Conservation (phyloP, 1,139 yeast genomes). For the Geotrichum phurueaensis region DNA sequence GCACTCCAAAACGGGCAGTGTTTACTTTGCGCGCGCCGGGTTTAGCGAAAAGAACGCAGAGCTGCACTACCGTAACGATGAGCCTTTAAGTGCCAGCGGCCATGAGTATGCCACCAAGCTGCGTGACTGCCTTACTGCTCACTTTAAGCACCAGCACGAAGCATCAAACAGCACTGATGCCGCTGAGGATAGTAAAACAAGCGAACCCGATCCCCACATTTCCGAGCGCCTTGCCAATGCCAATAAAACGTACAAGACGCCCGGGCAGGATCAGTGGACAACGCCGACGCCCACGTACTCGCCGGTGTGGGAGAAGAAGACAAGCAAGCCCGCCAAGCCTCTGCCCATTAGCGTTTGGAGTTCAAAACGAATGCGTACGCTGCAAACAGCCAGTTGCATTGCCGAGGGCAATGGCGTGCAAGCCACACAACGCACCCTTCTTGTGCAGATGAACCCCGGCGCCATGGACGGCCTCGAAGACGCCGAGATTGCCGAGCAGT, state of each 20-base stretch:
- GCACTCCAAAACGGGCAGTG: conserved; percentile 76
- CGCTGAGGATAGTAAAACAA: background rate
- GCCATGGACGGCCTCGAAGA: conserved; percentile 62
- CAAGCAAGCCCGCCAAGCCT: conserved; percentile 28
- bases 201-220: background rate
- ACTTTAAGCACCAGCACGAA: conserved; percentile 29
- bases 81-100: conserved; percentile 36
- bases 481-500: conserved; percentile 52
- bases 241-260: conserved; percentile 11
- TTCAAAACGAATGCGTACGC: conserved; percentile 77
- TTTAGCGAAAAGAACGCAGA: conserved; percentile 25
- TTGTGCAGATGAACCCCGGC: conserved; percentile 91
- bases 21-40: conserved; percentile 70
- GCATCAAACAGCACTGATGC: no score
- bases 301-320: conserved; percentile 22
- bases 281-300: conserved; percentile 19
- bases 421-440: conserved; percentile 51
- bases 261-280: conserved; percentile 17
- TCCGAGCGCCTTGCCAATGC: conserved; percentile 16
- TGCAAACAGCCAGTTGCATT: conserved; percentile 70
- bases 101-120: conserved; percentile 38
- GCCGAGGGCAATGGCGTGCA: conserved; percentile 25
- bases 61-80: conserved; percentile 35
- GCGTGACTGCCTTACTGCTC: conserved; percentile 38
- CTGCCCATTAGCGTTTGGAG: conserved; percentile 65